These are phyloP conservation scores for Boletus pseudo-olivaceus DNA, from an alignment of 768 basidiomycete species.

Conservation along the genomic window DNA sequence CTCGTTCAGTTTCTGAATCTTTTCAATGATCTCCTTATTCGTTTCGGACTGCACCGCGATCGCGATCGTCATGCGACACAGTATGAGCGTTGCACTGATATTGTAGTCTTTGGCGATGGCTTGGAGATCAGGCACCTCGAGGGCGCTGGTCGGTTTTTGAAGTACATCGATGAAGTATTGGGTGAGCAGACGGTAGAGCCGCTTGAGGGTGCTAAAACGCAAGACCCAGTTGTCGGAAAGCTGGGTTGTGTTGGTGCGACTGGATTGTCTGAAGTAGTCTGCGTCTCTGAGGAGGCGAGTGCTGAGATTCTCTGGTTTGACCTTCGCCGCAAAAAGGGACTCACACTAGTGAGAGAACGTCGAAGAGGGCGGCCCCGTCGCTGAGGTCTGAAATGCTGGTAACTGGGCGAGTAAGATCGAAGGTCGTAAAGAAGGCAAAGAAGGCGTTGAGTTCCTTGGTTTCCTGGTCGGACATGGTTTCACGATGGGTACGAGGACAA, in stretches of 20 bases:
- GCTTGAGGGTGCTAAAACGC: slow-evolving; percentile 78
- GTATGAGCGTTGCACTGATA: slow-evolving; percentile 58
- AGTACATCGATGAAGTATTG: slow-evolving; percentile 85
- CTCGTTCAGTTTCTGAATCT: slow-evolving; percentile 82
- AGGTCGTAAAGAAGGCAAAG: slow-evolving; percentile 75
- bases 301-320: slow-evolving; percentile 8
- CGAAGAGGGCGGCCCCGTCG: slow-evolving; percentile 75
- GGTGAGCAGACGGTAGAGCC: slow-evolving; percentile 82
- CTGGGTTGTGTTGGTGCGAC: slow-evolving; percentile 54
- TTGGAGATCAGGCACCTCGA: slow-evolving; percentile 88
- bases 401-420: slow-evolving; percentile 63
- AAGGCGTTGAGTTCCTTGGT: slow-evolving; percentile 75
- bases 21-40: slow-evolving; percentile 85
- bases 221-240: slow-evolving; percentile 87
- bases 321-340: slow-evolving; percentile 24
- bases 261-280: slow-evolving; percentile 68
- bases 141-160: slow-evolving; percentile 68
- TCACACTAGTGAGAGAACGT: slow-evolving; percentile 74
- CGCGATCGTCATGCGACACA: slow-evolving; percentile 81
- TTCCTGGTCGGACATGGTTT: slow-evolving; percentile 38
- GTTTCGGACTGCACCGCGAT: slow-evolving; percentile 86
- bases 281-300: slow-evolving; percentile 52
- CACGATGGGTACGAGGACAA: not conserved
- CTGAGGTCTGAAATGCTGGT: slow-evolving; percentile 65
- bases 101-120: slow-evolving; percentile 77